Evolutionary conservation across 2,329 filamentous ascomycete species (phyloP), one percentile per base, ranked within the genome.

Genomic region (Colletotrichum filicis): DNA sequence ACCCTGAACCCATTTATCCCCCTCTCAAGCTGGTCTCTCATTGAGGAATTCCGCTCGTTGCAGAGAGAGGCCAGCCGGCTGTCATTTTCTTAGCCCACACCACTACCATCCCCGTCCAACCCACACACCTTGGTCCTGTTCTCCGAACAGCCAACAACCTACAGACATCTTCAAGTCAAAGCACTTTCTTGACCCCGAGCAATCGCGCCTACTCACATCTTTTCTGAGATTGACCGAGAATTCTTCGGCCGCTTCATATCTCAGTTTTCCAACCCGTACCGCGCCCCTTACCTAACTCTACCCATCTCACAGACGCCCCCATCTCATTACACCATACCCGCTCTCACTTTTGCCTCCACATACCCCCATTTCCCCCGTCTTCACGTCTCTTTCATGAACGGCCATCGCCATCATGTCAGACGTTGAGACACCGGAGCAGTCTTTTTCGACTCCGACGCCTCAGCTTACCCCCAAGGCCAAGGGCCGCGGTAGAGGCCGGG

Each of bases 321-420:
- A 52, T 72, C 68, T 72, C 61, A 71, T 74, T 74, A 71, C 71
- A 74, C 59, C 55, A 71, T 71, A 72, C 68, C 71, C 68, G 71
- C 71, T 71, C 67, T 60, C 60, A 57, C 66, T 61, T 73, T 73
- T 73, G 66, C 71, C 71, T 73, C 71, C 71, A 73, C 71, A 55
- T 68, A 68, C 57, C 64, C 56, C 71, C 66, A 56, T 71, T 61
- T 64, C 53, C 55, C 56, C 28, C 53, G 55, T 60, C 66, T 37
- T 72, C 71, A 72, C 68, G 68, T 74, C 63, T 74, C 71, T 71
- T 74, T 72, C 61, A 71, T 74, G 71, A 74, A 28, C 58, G 68
- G 74, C 70, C 77, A 76, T 66, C 70, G 76, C 74, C 81, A 84
- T 84, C 73, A 76, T 76, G 75, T 76, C 75, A 63, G 75, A 76